Evolutionary conservation across 2,329 filamentous ascomycete genomes (phyloP).

Genomic region (Phialemoniopsis sp.): DNA sequence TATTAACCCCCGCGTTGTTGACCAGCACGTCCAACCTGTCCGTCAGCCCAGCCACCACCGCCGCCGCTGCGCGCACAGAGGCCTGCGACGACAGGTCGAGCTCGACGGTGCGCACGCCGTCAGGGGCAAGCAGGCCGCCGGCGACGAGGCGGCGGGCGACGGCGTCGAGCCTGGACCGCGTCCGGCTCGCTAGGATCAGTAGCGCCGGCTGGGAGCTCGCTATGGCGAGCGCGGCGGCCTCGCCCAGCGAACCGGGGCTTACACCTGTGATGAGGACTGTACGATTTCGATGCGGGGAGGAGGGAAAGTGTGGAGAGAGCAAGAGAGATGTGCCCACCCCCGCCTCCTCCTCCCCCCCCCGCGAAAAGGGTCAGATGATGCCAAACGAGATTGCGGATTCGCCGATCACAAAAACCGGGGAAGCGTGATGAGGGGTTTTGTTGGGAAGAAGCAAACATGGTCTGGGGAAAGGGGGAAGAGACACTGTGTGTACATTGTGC

Average conservation of each 20-base stretch:
- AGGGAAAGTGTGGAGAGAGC: background rate
- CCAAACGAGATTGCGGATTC: too few relatives aligned
- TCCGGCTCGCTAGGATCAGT: constrained; percentile 41
- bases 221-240: constrained; percentile 33
- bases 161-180: constrained; percentile 31
- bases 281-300: background rate
- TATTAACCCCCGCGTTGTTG: constrained; percentile 35
- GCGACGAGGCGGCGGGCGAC: constrained; percentile 29
- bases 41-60: constrained; percentile 19
- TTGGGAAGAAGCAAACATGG: background rate
- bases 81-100: constrained; percentile 27
- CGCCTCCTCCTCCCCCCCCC: too few relatives aligned
- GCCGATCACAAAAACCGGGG: too few relatives aligned
- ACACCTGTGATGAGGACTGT: constrained; percentile 37
- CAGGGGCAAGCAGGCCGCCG: constrained; percentile 7
- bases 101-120: constrained; percentile 17
- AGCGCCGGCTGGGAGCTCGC: constrained; percentile 35
- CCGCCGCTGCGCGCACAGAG: constrained; percentile 25
- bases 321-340: too few relatives aligned
- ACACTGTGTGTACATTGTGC: too few relatives aligned
- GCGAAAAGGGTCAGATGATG: too few relatives aligned
- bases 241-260: constrained; percentile 34
- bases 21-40: constrained; percentile 33
- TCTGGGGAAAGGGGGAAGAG: background rate
- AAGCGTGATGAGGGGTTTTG: too few relatives aligned